phyloP scores from a whole-genome alignment of 2,329 filamentous ascomycete genomes.

The Colletotrichum siamense region DNA sequence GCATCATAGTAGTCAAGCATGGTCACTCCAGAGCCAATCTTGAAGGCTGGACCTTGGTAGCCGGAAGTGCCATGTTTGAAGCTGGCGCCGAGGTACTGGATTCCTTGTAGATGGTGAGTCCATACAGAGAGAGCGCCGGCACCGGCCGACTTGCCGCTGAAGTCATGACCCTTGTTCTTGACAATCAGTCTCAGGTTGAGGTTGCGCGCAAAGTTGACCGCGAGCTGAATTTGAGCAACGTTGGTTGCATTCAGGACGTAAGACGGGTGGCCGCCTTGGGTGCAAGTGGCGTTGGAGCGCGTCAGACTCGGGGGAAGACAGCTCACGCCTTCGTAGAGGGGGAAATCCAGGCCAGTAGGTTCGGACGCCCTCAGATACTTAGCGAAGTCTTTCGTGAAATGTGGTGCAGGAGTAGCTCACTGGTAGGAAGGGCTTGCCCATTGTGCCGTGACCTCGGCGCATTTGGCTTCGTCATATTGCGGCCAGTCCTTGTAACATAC shows the following conservation, averaged over 20 bases:
- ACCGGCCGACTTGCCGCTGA: neutral
- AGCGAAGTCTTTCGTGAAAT: too few relatives aligned
- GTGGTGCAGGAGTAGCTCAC: conserved; percentile 46
- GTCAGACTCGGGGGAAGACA: conserved; percentile 22
- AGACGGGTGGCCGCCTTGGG: conserved; percentile 25
- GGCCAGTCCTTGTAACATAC: conserved; percentile 39
- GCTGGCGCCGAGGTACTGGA: neutral
- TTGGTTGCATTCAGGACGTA: conserved; percentile 30
- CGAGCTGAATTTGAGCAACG: conserved; percentile 21
- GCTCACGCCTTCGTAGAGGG: conserved; percentile 53
- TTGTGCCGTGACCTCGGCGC: conserved; percentile 32
- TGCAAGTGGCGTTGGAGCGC: conserved; percentile 17
- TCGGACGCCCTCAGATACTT: neutral
- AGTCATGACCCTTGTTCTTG: conserved; percentile 25
- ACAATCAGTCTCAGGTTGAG: conserved; percentile 45
- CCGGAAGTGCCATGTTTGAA: conserved; percentile 30
- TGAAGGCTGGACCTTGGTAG: conserved; percentile 28
- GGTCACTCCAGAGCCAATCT: conserved; percentile 32
- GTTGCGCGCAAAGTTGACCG: conserved; percentile 17
- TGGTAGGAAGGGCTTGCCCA: conserved; percentile 23
- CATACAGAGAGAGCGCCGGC: neutral
- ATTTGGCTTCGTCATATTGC: conserved; percentile 41
- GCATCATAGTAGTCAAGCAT: conserved; percentile 29
- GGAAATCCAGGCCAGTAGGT: conserved; percentile 59
- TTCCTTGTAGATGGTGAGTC: neutral